Percentiles rank a stretch among this genome's conserved stretches.
phyloP scores from a whole-genome alignment of 2,329 filamentous ascomycete species.

The Pleoardoris graminearum region DNA sequence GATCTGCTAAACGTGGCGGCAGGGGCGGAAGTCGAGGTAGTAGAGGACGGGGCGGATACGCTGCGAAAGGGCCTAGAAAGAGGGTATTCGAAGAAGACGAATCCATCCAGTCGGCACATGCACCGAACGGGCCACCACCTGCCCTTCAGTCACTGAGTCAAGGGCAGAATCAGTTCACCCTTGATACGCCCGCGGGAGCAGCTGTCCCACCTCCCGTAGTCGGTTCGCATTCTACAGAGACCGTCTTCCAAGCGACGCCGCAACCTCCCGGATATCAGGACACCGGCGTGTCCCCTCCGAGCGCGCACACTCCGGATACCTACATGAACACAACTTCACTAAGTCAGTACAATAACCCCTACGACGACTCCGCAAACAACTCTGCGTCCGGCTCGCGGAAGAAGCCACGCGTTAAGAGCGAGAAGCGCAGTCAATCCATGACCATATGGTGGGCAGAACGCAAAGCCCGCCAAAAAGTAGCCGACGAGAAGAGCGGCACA shows the following conservation, averaged over 20 bases:
- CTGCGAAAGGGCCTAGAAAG: slow-evolving; percentile 53
- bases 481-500: slow-evolving; percentile 35
- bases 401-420: slow-evolving; percentile 48
- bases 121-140: slow-evolving; percentile 30
- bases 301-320: slow-evolving; percentile 35
- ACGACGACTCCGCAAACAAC: slow-evolving; percentile 29
- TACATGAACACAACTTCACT: slow-evolving; percentile 43
- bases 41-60: slow-evolving; percentile 51
- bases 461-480: slow-evolving; percentile 44
- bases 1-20: slow-evolving; percentile 37
- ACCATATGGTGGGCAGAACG: slow-evolving; percentile 53
- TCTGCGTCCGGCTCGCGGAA: slow-evolving; percentile 33
- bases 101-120: slow-evolving; percentile 26
- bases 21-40: slow-evolving; percentile 54
- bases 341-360: slow-evolving; percentile 37
- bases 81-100: slow-evolving; percentile 31
- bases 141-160: slow-evolving; percentile 43
- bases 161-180: slow-evolving; percentile 43
- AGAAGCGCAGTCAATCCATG: slow-evolving; percentile 51
- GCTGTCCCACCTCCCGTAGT: slow-evolving; percentile 19
- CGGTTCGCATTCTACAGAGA: slow-evolving; percentile 36
- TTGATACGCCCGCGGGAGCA: slow-evolving; percentile 33
- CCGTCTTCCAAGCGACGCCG: slow-evolving; percentile 42
- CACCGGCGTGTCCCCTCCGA: slow-evolving; percentile 19
- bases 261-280: slow-evolving; percentile 32